Evolutionary conservation across 1,284 basidiomycete genomes (phyloP), one percentile per base, ranked within the genome.

Genomic region (Pseudozyma sp.): DNA sequence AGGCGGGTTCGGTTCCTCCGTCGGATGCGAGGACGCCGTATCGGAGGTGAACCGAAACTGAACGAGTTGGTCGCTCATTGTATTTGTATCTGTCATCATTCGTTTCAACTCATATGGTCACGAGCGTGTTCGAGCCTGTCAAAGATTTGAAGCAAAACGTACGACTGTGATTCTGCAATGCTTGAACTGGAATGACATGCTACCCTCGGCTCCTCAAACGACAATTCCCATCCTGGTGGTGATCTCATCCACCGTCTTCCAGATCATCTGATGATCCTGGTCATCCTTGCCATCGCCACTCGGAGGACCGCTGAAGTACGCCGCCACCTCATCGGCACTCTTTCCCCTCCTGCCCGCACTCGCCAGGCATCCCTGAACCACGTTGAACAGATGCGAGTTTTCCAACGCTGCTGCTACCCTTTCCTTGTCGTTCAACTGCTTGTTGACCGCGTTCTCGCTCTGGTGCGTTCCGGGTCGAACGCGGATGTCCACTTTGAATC

Each of bases 401-500:
- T 99, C 96, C 39, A 99, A 87, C 0, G 96, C 97, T 9, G 97
- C 97, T 29, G 95, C 95, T 0, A 99, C 97, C 50, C 96, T 88
- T 86, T 99, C 96, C 86, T 99, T 99, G 86, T 99, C 96, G 82
- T 99, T 98, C 48, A 99, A 88, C 84, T 99, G 96, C 85, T 98
- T 99, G 87, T 99, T 99, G 35, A 98, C 95, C 54, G 94, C 91
- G 70, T 91, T 88, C 84, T 97, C 96, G 81, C 92, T 94, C 85
- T 97, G 93, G 86, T 99, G 97, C 0, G 94, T 96, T 4, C 96
- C 96, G 39, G 92, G 91, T 81, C 95, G 94, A 50, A 99, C 91
- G 43, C 90, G 89, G 64, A 99, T 94, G 85, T 98, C 94, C 30
- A 99, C 90, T 84, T 98, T 96, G 88, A 93, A 99, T 31, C 94